phyloP scores from a whole-genome alignment of 495 filamentous ascomycete species.

The Penicillium angulare region DNA sequence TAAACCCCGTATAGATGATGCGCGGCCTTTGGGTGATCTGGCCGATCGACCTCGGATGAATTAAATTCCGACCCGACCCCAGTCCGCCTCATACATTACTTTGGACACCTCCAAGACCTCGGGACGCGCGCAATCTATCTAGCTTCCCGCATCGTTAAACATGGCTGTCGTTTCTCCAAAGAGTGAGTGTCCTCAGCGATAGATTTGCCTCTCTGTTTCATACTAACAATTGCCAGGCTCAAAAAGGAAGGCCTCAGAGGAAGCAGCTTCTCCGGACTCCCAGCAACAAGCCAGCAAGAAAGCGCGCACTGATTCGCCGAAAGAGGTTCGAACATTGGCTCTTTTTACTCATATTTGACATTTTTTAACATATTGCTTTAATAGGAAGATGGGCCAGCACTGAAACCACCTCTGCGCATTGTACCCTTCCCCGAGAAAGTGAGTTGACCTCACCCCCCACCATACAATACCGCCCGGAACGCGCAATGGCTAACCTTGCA shows the following conservation, averaged over 20 bases:
- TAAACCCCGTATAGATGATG: conserved; percentile 11
- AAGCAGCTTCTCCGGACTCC: conserved; percentile 58
- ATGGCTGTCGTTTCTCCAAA: conserved; percentile 26
- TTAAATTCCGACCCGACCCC: conserved; percentile 11
- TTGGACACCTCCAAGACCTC: too few species aligned
- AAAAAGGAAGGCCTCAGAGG: conserved; percentile 79
- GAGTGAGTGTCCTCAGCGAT: conserved; percentile 15
- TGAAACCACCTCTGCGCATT: conserved; percentile 47
- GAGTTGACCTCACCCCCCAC: conserved; percentile 14
- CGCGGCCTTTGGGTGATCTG: conserved; percentile 12
- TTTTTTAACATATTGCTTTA: background rate
- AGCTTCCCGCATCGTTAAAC: background rate
- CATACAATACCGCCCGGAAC: too few species aligned
- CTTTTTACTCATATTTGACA: background rate
- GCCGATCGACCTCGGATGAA: conserved; percentile 13
- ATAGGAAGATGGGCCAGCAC: conserved; percentile 32
- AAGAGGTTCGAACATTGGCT: conserved; percentile 49
- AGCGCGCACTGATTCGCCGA: conserved; percentile 57
- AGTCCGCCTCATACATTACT: too few species aligned
- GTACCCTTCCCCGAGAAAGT: conserved; percentile 88
- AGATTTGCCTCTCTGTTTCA: background rate
- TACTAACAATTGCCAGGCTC: conserved; percentile 40
- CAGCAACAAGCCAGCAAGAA: conserved; percentile 51
- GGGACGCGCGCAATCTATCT: background rate
- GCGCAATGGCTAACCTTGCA: background rate